phyloP scores from a whole-genome alignment of 1,139 yeast species.

The Taiozyma sp. region DNA sequence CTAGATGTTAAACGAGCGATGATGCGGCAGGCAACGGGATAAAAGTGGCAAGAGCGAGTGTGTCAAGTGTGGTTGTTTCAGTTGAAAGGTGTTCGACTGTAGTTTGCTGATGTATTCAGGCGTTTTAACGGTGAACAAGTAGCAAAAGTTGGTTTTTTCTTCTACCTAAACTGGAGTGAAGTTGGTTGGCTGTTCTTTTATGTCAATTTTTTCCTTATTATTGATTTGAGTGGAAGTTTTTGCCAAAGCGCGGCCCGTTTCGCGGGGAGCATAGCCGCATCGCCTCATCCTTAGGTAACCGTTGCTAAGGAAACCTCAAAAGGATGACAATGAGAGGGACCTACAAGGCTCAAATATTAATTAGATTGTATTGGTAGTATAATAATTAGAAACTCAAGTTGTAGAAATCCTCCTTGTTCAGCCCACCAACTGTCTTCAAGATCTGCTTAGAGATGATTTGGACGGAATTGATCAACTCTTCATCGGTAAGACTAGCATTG shows the following conservation, averaged over 20 bases:
- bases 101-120: no score
- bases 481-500: constrained; percentile 45
- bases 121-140: no score
- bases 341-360: no score
- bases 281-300: not conserved
- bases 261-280: not conserved
- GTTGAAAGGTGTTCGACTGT: not conserved
- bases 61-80: no score
- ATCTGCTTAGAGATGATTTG: constrained; percentile 15
- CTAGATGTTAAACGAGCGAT: no score
- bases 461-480: constrained; percentile 43
- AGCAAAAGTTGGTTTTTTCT: no score
- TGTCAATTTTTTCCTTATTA: not conserved
- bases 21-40: no score
- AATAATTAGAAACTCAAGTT: not conserved
- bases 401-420: constrained; percentile 7
- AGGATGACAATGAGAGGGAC: no score
- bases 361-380: no score
- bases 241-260: not conserved
- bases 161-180: no score
- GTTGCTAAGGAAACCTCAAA: not conserved
- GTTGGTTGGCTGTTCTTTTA: not conserved
- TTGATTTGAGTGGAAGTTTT: not conserved
- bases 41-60: no score
- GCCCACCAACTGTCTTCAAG: constrained; percentile 5